Evolutionary conservation across 2,329 filamentous ascomycete species (phyloP).

Genomic region (Diaporthe caulivora): DNA sequence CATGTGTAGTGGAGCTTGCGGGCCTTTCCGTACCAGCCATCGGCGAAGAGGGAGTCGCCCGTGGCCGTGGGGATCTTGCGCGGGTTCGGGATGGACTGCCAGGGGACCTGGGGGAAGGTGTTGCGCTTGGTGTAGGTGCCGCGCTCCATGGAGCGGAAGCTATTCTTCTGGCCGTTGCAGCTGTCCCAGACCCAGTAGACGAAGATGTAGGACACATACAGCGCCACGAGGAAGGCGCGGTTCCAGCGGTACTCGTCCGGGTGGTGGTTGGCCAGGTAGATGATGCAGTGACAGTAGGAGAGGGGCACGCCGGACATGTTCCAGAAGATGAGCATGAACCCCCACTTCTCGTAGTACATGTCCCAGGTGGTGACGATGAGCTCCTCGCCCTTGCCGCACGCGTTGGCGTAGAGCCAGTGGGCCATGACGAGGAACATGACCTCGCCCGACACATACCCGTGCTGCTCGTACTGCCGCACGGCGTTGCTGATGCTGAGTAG

Average conservation of each 20-base stretch:
- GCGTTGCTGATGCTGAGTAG: slow-evolving; percentile 77
- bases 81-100: slow-evolving; percentile 80
- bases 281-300: slow-evolving; percentile 85
- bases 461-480: slow-evolving; percentile 80
- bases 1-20: slow-evolving; percentile 86
- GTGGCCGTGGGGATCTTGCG: slow-evolving; percentile 75
- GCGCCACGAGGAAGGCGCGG: slow-evolving; percentile 67
- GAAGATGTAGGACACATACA: slow-evolving; percentile 77
- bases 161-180: slow-evolving; percentile 86
- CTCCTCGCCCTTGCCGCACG: slow-evolving; percentile 86
- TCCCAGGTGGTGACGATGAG: slow-evolving; percentile 86
- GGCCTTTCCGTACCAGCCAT: slow-evolving; percentile 83
- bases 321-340: slow-evolving; percentile 93
- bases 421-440: slow-evolving; percentile 81
- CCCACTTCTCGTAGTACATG: slow-evolving; percentile 92
- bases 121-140: slow-evolving; percentile 74
- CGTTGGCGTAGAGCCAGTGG: slow-evolving; percentile 86
- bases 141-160: slow-evolving; percentile 79
- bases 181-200: slow-evolving; percentile 90
- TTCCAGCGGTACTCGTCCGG: slow-evolving; percentile 78
- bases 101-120: slow-evolving; percentile 84
- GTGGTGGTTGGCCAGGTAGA: slow-evolving; percentile 82
- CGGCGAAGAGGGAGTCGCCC: slow-evolving; percentile 78
- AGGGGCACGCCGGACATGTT: slow-evolving; percentile 86
- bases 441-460: slow-evolving; percentile 82